Conservation (phyloP, 2,329 filamentous ascomycete genomes). For the Ascosphaera acerosa region DNA sequence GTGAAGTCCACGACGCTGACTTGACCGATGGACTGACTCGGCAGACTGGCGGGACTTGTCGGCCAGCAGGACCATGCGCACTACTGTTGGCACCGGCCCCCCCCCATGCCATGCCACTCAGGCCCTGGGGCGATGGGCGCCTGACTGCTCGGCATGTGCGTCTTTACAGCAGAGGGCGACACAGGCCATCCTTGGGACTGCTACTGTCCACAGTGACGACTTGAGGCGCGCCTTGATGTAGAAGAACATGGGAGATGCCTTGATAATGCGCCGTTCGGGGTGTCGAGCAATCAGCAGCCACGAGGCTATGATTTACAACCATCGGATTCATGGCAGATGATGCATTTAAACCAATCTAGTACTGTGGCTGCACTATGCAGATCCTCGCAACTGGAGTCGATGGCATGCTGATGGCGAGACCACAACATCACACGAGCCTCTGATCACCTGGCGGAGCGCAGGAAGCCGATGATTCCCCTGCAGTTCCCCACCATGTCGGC, state of each 20-base stretch:
- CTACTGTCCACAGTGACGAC: too few species aligned
- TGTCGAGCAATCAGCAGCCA: not conserved
- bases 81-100: conserved; percentile 1
- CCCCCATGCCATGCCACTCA: too few species aligned
- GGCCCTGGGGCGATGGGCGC: too few species aligned
- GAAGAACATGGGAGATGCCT: not conserved
- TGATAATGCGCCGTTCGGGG: not conserved
- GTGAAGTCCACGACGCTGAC: too few species aligned
- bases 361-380: not conserved
- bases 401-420: not conserved
- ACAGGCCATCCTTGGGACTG: too few species aligned
- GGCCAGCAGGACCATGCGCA: too few species aligned
- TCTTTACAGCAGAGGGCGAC: too few species aligned
- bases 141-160: too few species aligned
- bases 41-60: too few species aligned
- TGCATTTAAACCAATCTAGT: not conserved
- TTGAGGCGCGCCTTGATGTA: too few species aligned
- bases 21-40: too few species aligned
- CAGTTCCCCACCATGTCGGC: conserved; percentile 65
- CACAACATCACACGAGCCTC: conserved; percentile 3
- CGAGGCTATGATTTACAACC: not conserved
- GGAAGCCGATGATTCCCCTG: conserved; percentile 58
- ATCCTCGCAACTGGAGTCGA: conserved; percentile 10
- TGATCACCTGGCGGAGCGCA: conserved; percentile 36
- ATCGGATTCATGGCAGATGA: not conserved